Conservation (phyloP, 768 basidiomycete species). For the Lactarius trivialis region DNA sequence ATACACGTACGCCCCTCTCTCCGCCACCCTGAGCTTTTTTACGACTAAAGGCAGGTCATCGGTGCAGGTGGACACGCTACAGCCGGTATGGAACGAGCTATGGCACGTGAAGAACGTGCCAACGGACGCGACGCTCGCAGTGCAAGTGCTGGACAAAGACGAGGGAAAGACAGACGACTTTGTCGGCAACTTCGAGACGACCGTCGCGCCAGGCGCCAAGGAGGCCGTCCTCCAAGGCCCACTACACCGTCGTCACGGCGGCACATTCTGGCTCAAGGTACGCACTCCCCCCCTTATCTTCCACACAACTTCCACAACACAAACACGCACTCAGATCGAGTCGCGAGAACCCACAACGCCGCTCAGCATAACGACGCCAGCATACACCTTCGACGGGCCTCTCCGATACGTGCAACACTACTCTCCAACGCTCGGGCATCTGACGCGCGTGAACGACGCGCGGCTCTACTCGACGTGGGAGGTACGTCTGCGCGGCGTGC, state of each 20-base stretch:
- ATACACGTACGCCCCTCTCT: slow-evolving; percentile 48
- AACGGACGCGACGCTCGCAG: slow-evolving; percentile 45
- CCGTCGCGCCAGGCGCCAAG: slow-evolving; percentile 49
- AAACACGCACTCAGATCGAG: slow-evolving; percentile 45
- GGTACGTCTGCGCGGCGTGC: slow-evolving; percentile 53
- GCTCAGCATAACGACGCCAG: slow-evolving; percentile 34
- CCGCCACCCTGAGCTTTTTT: neutral
- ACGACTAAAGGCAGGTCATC: slow-evolving; percentile 44
- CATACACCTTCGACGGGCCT: slow-evolving; percentile 69
- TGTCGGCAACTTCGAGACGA: slow-evolving; percentile 56
- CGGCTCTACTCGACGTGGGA: slow-evolving; percentile 80
- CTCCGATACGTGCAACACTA: slow-evolving; percentile 64
- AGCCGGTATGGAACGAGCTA: slow-evolving; percentile 69
- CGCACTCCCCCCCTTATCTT: slow-evolving; percentile 16
- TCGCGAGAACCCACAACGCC: slow-evolving; percentile 38
- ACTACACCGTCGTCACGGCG: slow-evolving; percentile 41
- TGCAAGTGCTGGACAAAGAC: slow-evolving; percentile 69
- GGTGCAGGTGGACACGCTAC: slow-evolving; percentile 47
- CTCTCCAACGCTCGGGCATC: slow-evolving; percentile 60
- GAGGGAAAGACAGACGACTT: slow-evolving; percentile 52
- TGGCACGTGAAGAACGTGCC: slow-evolving; percentile 76
- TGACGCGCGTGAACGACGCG: slow-evolving; percentile 54
- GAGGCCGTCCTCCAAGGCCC: slow-evolving; percentile 58
- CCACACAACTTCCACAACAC: neutral
- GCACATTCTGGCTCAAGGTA: slow-evolving; percentile 68